Evolutionary conservation across 352 stramenopile genomes (phyloP), one percentile per base, ranked within the genome.

Genomic region (Phytophthora parvispora): DNA sequence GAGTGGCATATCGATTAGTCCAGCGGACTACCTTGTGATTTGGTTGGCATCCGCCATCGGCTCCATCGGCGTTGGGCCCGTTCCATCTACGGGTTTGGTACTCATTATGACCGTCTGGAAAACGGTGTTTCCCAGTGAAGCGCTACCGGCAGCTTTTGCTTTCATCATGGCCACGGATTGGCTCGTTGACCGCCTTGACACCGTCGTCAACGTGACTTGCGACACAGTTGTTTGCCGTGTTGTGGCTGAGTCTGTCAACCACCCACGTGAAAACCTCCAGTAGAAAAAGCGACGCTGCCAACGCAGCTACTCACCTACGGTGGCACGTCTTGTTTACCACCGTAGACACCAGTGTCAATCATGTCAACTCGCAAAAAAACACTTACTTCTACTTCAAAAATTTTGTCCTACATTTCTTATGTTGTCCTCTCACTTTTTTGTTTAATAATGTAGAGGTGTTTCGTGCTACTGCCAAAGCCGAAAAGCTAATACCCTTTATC

Each of bases 101-200:
- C 87, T 93, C 61, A 78, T 88, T 36, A 88, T 92, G 54, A 92
- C 81, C 2, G 80, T 93, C 40, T 92, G 84, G 83, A 77, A 75
- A 9, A 92, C 81, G 0, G 83, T 92, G 5, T 86, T 90, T 38
- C 64, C 72, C 2, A 67, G 53, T 12, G 64, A 76, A 4, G 38
- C 70, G 6, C 60, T 90, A 16, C 82, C 83, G 31, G 72, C 76
- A 18, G 75, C 81, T 5, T 92, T 89, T 49, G 69, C 69, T 3
- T 87, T 85, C 52, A 72, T 92, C 45, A 70, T 90, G 20, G 83
- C 77, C 22, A 89, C 72, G 24, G 83, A 92, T 60, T 90, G 81
- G 81, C 71, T 90, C 61, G 34, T 91, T 31, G 81, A 91, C 53
- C 78, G 81, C 16, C 77, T 90, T 38, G 66, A 82, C 36, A 90